Evolutionary conservation across 805 yeast species (phyloP).

Genomic region (Ogataea trehaloabstinens): DNA sequence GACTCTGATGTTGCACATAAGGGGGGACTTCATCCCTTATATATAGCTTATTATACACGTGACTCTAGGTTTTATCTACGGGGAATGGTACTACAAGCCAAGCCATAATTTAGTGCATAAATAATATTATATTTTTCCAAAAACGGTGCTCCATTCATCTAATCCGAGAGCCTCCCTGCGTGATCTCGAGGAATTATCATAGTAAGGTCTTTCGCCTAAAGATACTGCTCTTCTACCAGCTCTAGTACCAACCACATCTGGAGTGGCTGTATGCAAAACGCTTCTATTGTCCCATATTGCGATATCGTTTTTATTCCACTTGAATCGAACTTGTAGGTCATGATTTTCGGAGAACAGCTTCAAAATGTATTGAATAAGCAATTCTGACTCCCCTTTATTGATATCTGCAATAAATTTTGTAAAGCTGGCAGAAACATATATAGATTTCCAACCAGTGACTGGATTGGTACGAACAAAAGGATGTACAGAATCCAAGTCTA

Average conservation of each 20-base stretch:
- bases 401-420: neutral
- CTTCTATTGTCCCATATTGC: slow-evolving; percentile 44
- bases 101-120: too few relatives aligned
- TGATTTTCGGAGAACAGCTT: slow-evolving; percentile 45
- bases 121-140: too few relatives aligned
- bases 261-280: slow-evolving; percentile 1
- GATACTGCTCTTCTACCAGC: slow-evolving; percentile 2
- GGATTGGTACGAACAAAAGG: slow-evolving; percentile 64
- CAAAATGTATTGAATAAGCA: slow-evolving; percentile 35
- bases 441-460: slow-evolving; percentile 60
- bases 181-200: neutral
- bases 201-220: slow-evolving; percentile 1
- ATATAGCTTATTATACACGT: too few relatives aligned
- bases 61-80: too few relatives aligned
- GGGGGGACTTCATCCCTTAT: too few relatives aligned
- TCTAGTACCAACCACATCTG: slow-evolving; percentile 1
- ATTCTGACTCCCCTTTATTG: neutral
- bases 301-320: slow-evolving; percentile 42
- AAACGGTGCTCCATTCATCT: neutral
- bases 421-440: slow-evolving; percentile 35
- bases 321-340: slow-evolving; percentile 53
- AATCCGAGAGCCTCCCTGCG: slow-evolving; percentile 1
- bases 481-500: slow-evolving; percentile 42
- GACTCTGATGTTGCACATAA: too few relatives aligned
- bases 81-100: too few relatives aligned